Conservation (phyloP, 257 asterid genomes). For the Solanum gracilifrons region DNA sequence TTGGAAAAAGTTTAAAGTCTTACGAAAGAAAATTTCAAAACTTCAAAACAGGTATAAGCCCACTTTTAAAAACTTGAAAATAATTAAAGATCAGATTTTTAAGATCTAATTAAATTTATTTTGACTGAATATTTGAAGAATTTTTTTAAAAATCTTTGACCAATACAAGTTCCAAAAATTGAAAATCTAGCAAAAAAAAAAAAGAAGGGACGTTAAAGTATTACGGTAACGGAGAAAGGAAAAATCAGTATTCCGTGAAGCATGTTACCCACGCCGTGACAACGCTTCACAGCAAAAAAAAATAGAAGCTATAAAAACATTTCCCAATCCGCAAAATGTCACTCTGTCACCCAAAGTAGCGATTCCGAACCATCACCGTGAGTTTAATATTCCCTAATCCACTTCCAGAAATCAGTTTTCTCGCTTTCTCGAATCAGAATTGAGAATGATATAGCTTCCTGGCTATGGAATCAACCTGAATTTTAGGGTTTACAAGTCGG, state of each 20-base stretch:
- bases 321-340: background rate
- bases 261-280: background rate
- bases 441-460: background rate
- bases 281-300: background rate
- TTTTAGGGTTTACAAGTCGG: conserved; percentile 37
- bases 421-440: background rate
- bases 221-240: background rate
- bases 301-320: background rate
- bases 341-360: background rate
- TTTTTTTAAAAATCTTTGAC: background rate
- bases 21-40: background rate
- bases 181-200: background rate
- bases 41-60: background rate
- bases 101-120: background rate
- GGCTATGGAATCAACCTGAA: background rate
- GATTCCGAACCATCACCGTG: background rate
- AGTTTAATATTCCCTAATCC: background rate
- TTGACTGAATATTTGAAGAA: background rate
- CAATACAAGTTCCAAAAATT: background rate
- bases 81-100: too few relatives aligned
- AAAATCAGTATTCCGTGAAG: background rate
- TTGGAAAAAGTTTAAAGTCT: background rate
- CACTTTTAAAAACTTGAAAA: background rate
- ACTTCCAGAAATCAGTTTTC: background rate
- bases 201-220: background rate